Conservation (phyloP, 2,329 filamentous ascomycete genomes). For the Aureobasidium pullulans region DNA sequence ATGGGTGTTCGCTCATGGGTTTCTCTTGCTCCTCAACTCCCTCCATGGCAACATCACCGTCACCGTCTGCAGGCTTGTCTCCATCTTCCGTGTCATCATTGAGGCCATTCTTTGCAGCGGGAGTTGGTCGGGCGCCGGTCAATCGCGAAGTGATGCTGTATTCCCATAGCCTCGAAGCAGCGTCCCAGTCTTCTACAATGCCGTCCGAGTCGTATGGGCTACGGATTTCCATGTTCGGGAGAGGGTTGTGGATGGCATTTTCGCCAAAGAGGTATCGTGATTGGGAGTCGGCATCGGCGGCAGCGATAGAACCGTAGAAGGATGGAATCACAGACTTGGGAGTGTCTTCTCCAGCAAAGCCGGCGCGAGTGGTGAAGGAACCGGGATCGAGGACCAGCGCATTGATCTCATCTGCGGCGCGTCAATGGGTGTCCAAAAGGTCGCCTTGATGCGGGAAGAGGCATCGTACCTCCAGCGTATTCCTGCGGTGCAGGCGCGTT, state of each 20-base stretch:
- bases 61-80: constrained; percentile 32
- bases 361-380: constrained; percentile 82
- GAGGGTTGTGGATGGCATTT: constrained; percentile 74
- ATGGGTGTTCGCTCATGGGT: constrained; percentile 77
- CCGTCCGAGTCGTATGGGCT: constrained; percentile 89
- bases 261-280: constrained; percentile 72
- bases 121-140: constrained; percentile 65
- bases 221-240: constrained; percentile 69
- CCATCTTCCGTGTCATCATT: constrained; percentile 56
- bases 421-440: background rate
- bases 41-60: constrained; percentile 54
- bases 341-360: constrained; percentile 95
- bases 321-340: constrained; percentile 90
- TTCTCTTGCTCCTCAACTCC: constrained; percentile 58
- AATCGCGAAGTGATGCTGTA: constrained; percentile 83
- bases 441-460: background rate
- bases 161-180: constrained; percentile 83
- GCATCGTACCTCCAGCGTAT: constrained; percentile 37
- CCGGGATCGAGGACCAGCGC: constrained; percentile 95
- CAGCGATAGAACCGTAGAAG: constrained; percentile 62
- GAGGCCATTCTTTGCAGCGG: constrained; percentile 67
- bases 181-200: constrained; percentile 94
- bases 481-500: constrained; percentile 33
- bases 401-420: constrained; percentile 76
- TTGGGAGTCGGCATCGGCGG: constrained; percentile 44